A percentile compares a stretch with the other conserved stretches of the same genome.
These are phyloP conservation scores for Saturnispora sanitii DNA, from an alignment of 805 yeast species.

Conservation along the genomic window DNA sequence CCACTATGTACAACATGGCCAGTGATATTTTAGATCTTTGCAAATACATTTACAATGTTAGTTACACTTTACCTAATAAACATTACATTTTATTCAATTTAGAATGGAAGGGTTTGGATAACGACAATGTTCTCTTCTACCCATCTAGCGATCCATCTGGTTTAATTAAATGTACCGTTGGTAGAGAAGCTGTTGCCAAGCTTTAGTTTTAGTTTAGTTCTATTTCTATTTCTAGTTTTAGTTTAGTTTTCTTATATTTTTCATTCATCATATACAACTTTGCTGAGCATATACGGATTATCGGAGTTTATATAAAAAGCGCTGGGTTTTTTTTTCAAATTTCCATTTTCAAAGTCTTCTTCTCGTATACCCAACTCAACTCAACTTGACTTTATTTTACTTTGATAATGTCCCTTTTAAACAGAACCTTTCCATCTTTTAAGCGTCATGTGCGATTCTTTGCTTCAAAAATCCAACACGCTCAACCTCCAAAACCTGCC, in stretches of 20 bases:
- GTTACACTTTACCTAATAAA: conserved; percentile 80
- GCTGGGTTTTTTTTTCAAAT: no score
- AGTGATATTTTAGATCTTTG: conserved; percentile 54
- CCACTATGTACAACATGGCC: conserved; percentile 92
- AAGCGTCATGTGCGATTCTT: conserved; percentile 5
- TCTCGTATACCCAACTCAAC: no score
- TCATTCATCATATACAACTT: not conserved
- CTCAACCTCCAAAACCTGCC: conserved; percentile 23
- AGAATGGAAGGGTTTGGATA: conserved; percentile 73
- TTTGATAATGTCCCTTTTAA: conserved; percentile 3
- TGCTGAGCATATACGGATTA: no score
- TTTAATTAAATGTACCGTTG: conserved; percentile 77
- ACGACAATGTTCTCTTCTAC: conserved; percentile 76
- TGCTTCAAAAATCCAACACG: conserved; percentile 6
- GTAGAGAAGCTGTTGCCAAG: conserved; percentile 53
- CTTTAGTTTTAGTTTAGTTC: conserved; percentile 25
- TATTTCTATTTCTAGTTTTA: not conserved
- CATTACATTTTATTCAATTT: conserved; percentile 79
- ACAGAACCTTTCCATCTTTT: conserved; percentile 6
- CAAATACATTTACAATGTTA: conserved; percentile 50
- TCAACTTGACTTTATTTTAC: no score
- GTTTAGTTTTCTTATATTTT: not conserved
- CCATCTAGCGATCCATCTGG: conserved; percentile 94
- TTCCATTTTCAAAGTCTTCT: no score
- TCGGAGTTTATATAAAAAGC: no score